Evolutionary conservation across 192 early-diverging fungal species (phyloP).

Genomic region (Mortierella antarctica): DNA sequence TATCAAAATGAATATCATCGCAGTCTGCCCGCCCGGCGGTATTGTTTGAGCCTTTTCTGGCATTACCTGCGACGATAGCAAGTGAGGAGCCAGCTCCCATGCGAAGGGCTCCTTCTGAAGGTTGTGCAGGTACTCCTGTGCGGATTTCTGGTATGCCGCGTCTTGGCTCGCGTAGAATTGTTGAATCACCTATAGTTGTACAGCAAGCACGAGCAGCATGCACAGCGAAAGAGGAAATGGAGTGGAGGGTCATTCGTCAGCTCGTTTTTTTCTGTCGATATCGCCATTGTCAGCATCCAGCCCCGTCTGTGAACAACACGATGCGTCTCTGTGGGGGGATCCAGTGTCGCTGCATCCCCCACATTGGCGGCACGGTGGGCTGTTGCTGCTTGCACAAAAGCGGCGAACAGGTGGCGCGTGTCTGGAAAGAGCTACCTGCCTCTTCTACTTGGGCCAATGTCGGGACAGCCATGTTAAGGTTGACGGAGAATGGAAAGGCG

Average conservation of each 20-base stretch:
- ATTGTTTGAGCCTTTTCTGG: constrained; percentile 9
- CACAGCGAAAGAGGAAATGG: no score
- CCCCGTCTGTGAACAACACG: neutral
- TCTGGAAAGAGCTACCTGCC: constrained; percentile 19
- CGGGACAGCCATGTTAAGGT: constrained; percentile 29
- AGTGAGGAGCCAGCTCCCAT: constrained; percentile 66
- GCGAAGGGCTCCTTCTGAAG: constrained; percentile 63
- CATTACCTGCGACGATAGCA: constrained; percentile 59
- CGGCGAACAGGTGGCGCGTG: neutral
- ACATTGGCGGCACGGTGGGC: no score
- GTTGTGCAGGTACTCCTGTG: constrained; percentile 65
- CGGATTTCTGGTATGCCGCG: constrained; percentile 48
- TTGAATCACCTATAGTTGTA: constrained; percentile 53
- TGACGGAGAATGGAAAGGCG: no score
- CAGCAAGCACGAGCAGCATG: neutral
- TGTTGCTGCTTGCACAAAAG: neutral
- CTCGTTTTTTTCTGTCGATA: neutral
- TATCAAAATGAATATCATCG: neutral
- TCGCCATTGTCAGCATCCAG: neutral
- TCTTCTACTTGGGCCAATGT: constrained; percentile 47
- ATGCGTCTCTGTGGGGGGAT: no score
- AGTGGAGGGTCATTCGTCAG: no score
- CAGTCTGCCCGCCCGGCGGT: no score
- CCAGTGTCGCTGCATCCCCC: no score
- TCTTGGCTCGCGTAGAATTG: constrained; percentile 60